Conservation (phyloP, 345 rosid species). For the Orychophragmus violaceus region DNA sequence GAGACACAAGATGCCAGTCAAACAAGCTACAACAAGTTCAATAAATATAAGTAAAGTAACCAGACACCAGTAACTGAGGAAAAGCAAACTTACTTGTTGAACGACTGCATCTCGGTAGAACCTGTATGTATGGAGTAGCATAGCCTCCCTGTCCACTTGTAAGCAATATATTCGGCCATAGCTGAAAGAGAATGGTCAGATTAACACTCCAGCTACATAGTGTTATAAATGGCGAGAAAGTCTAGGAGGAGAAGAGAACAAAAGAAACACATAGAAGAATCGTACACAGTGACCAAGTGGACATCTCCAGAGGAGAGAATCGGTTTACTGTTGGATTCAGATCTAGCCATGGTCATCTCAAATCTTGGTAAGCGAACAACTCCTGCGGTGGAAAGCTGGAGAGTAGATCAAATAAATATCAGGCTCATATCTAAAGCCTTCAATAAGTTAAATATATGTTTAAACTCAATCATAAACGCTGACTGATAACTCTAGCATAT, state of each 20-base stretch:
- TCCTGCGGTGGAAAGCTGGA: constrained; percentile 92
- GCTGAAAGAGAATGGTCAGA: constrained; percentile 39
- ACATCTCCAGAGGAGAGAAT: constrained; percentile 87
- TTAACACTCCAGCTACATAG: not conserved
- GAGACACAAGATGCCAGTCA: constrained; percentile 6
- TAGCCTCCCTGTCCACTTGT: constrained; percentile 95
- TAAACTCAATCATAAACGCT: constrained; percentile 10
- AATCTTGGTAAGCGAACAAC: constrained; percentile 83
- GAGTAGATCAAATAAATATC: constrained; percentile 22
- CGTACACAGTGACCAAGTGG: constrained; percentile 79
- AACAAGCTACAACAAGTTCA: not conserved
- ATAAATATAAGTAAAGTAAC: not conserved
- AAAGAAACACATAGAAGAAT: constrained; percentile 17
- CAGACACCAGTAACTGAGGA: constrained; percentile 4
- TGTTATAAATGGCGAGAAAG: not conserved
- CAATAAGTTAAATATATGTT: not conserved
- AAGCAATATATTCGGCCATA: constrained; percentile 98
- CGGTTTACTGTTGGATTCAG: constrained; percentile 83
- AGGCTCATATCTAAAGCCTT: not conserved
- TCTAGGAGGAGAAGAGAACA: not conserved
- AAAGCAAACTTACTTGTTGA: constrained; percentile 57
- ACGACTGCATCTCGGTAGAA: constrained; percentile 96
- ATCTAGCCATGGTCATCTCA: constrained; percentile 89
- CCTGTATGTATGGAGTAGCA: constrained; percentile 83
- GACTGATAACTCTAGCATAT: not conserved